Evolutionary conservation across 345 rosid genomes (phyloP).

Genomic region (Noccaea caerulescens): DNA sequence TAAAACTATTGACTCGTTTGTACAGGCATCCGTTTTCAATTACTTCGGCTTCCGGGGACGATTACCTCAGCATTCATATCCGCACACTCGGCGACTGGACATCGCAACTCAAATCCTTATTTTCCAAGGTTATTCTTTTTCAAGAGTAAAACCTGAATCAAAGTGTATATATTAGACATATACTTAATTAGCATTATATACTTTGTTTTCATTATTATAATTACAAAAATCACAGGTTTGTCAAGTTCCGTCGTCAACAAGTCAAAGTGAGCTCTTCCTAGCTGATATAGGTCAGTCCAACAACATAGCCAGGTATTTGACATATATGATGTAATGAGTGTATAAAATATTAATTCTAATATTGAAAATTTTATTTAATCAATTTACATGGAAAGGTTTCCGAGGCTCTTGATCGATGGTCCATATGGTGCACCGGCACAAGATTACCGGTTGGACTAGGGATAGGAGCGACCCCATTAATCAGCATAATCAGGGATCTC

Average conservation of each 20-base stretch:
- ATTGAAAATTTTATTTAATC: neutral
- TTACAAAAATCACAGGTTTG: conserved; percentile 50
- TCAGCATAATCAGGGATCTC: conserved; percentile 77
- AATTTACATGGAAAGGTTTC: conserved; percentile 52
- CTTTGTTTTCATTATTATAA: neutral
- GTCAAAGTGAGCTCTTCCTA: conserved; percentile 66
- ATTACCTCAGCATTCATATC: conserved; percentile 64
- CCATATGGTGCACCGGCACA: conserved; percentile 90
- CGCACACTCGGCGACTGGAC: conserved; percentile 87
- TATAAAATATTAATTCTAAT: neutral
- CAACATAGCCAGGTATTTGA: conserved; percentile 53
- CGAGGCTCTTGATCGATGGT: conserved; percentile 72
- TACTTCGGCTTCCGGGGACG: conserved; percentile 69
- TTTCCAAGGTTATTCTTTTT: conserved; percentile 49
- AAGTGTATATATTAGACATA: neutral
- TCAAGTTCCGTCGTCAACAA: conserved; percentile 57
- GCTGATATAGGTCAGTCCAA: conserved; percentile 53
- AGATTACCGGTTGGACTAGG: conserved; percentile 87
- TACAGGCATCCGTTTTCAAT: conserved; percentile 77
- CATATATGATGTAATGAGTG: no score
- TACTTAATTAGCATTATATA: conserved; percentile 2
- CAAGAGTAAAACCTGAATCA: neutral
- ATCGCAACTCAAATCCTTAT: conserved; percentile 63
- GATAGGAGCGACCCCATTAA: conserved; percentile 80
- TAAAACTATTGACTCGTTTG: neutral